A percentile compares a stretch with the other conserved stretches of the same genome.
These are phyloP conservation scores for Fraxinus sp. DNA, from an alignment of 305 asterid genomes.

Conservation along the genomic window DNA sequence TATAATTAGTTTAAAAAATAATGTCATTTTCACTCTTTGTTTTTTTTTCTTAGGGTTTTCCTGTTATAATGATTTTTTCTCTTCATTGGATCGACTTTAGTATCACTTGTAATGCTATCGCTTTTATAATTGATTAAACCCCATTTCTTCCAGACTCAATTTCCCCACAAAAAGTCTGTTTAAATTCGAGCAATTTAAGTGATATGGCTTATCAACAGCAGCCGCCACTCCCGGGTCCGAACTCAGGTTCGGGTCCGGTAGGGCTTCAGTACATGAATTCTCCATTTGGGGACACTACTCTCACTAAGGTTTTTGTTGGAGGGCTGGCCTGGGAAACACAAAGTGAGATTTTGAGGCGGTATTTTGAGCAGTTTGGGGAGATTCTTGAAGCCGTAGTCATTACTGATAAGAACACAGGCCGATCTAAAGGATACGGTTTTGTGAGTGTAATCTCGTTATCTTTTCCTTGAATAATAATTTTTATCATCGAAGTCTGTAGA, in stretches of 20 bases:
- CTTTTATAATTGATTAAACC: constrained; percentile 22
- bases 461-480: background rate
- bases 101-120: constrained; percentile 32
- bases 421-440: constrained; percentile 99
- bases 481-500: background rate
- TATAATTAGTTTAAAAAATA: constrained; percentile 8
- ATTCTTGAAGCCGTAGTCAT: constrained; percentile 98
- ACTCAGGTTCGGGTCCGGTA: constrained; percentile 58
- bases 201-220: constrained; percentile 81
- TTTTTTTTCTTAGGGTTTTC: constrained; percentile 35
- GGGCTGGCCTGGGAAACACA: constrained; percentile 99
- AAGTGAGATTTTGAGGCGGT: constrained; percentile 83
- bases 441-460: constrained; percentile 57
- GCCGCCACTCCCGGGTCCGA: constrained; percentile 47
- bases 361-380: constrained; percentile 93
- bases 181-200: constrained; percentile 19
- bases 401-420: constrained; percentile 95
- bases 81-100: constrained; percentile 41
- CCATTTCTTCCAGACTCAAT: constrained; percentile 21
- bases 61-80: constrained; percentile 33
- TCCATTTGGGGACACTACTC: constrained; percentile 92
- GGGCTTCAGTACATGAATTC: constrained; percentile 74
- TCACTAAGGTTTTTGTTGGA: constrained; percentile 93
- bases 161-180: constrained; percentile 12
- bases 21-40: constrained; percentile 38